A percentile compares a stretch with the other conserved stretches of the same genome.
phyloP scores from a whole-genome alignment of 2,329 filamentous ascomycete species.

The Hypomyces perniciosus region DNA sequence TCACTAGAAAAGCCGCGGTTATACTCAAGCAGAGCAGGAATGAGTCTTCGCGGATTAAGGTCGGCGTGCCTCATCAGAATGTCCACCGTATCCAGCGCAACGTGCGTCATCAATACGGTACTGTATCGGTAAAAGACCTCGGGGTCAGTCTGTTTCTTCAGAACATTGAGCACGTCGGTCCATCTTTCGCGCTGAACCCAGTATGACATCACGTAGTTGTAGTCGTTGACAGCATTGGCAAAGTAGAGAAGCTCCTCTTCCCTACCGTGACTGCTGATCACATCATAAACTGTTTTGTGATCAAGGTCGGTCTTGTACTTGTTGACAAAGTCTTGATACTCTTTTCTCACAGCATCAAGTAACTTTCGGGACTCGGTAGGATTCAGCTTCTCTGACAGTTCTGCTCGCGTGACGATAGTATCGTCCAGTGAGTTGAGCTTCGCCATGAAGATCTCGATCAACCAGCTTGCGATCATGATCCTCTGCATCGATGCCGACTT shows the following conservation, averaged over 20 bases:
- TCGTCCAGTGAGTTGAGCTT: slow-evolving; percentile 94
- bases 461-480: slow-evolving; percentile 91
- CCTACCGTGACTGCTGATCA: slow-evolving; percentile 90
- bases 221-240: slow-evolving; percentile 81
- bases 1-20: slow-evolving; percentile 66
- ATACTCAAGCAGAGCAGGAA: slow-evolving; percentile 90
- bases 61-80: slow-evolving; percentile 88
- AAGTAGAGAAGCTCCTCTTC: slow-evolving; percentile 91
- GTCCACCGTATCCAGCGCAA: slow-evolving; percentile 80
- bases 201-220: slow-evolving; percentile 91
- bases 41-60: slow-evolving; percentile 78
- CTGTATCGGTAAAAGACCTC: slow-evolving; percentile 96
- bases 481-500: slow-evolving; percentile 86
- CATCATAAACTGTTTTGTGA: slow-evolving; percentile 86
- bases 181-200: slow-evolving; percentile 96
- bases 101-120: slow-evolving; percentile 91
- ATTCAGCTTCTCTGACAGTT: slow-evolving; percentile 66
- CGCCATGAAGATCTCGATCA: slow-evolving; percentile 94
- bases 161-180: slow-evolving; percentile 75
- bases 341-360: slow-evolving; percentile 62
- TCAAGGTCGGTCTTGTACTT: slow-evolving; percentile 86
- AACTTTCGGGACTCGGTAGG: slow-evolving; percentile 66
- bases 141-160: slow-evolving; percentile 87
- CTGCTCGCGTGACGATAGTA: slow-evolving; percentile 82
- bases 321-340: slow-evolving; percentile 82